Evolutionary conservation across 75 land plant species (phyloP).

Genomic region (Picea sitchensis): DNA sequence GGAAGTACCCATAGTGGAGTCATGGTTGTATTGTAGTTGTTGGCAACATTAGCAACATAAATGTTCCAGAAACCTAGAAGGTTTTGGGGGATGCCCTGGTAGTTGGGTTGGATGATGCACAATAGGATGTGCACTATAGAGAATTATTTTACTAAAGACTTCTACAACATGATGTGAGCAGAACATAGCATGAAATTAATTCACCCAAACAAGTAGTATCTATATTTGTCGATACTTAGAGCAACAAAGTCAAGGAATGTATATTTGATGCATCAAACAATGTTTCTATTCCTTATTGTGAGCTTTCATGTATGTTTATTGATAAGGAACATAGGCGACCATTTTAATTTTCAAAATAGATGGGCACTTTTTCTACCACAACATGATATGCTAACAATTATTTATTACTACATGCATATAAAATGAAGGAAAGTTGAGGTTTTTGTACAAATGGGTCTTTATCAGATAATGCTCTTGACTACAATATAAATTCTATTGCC

Average conservation of each 20-base stretch:
- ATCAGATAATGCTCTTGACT: conserved; percentile 65
- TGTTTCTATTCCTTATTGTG: conserved; percentile 82
- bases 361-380: conserved; percentile 46
- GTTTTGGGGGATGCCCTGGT: conserved; percentile 82
- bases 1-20: no score
- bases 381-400: conserved; percentile 37
- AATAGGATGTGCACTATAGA: conserved; percentile 99
- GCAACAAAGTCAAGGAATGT: conserved; percentile 90
- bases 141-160: conserved; percentile 93
- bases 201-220: conserved; percentile 98
- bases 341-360: conserved; percentile 81
- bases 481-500: conserved; percentile 22
- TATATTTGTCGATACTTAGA: conserved; percentile 92
- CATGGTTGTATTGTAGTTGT: no score
- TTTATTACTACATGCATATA: conserved; percentile 68
- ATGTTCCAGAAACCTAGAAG: conserved; percentile 74
- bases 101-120: conserved; percentile 84
- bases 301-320: conserved; percentile 97
- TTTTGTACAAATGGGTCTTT: conserved; percentile 46
- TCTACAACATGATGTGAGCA: conserved; percentile 70
- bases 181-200: conserved; percentile 87
- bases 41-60: no score
- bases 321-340: conserved; percentile 93
- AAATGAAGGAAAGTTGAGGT: conserved; percentile 63
- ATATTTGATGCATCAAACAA: conserved; percentile 98